These are phyloP conservation scores for Tetrahymena elliotti DNA, from an alignment of 73 alveolate genomes.

Conservation along the genomic window DNA sequence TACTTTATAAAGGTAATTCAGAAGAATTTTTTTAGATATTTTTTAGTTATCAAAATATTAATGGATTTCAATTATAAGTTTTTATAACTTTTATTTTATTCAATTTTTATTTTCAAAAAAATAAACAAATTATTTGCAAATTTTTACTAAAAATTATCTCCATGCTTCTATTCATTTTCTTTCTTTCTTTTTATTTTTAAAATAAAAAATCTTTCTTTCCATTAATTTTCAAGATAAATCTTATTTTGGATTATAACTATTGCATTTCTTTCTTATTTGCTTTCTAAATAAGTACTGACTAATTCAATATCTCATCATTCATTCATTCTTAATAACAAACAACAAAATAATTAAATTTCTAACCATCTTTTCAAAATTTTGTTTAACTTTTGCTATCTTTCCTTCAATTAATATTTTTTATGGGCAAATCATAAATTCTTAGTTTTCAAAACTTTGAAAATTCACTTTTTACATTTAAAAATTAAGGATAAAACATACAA, in stretches of 20 bases:
- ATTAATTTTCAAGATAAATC: neutral
- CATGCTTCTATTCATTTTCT: neutral
- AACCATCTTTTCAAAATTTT: neutral
- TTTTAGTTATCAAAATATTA: neutral
- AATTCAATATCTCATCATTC: too few relatives aligned
- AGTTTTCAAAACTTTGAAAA: too few relatives aligned
- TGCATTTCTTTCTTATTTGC: neutral
- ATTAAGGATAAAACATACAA: too few relatives aligned
- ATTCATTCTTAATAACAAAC: neutral
- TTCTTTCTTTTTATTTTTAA: neutral
- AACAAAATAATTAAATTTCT: neutral
- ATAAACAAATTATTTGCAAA: neutral
- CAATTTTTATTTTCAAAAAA: neutral
- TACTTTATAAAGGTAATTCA: neutral
- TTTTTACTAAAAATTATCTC: neutral
- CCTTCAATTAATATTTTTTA: too few relatives aligned
- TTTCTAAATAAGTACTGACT: neutral
- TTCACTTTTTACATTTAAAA: too few relatives aligned
- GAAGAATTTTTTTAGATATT: neutral
- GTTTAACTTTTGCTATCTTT: too few relatives aligned
- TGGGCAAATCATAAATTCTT: too few relatives aligned
- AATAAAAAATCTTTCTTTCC: neutral
- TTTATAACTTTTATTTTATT: neutral
- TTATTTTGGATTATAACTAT: too few relatives aligned
- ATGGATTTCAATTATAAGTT: neutral